Base-by-base conservation (phyloP, 1,139 yeast species). In the Debaryomyces subglobosus region DNA sequence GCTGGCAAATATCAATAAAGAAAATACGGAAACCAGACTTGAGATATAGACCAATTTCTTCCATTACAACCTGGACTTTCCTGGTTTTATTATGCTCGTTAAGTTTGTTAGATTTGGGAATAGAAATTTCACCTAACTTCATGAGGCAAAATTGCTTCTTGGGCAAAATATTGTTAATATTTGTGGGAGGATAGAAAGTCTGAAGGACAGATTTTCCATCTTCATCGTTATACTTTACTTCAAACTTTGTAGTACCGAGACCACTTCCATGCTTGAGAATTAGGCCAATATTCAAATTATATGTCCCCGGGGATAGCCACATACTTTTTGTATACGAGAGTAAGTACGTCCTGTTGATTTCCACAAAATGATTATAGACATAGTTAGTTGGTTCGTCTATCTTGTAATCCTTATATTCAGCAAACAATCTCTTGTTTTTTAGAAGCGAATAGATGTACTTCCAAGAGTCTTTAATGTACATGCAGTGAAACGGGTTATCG, bases 21-120 rank as follows among this genome's bases (percentile, higher is more conserved):
- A 78, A 82, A 4, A 86, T 77, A 27, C 82, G 62, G 49, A 85
- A 77, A 1, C 86, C 85, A 0, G 81, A 71, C 57, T 84, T 84
- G 36, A 81, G 61, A 53, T 77, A 74, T 23, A 78, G 64, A 0
- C 87, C 89, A 4, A 78, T 74, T 54, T 85, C 91, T 55, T 83
- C 87, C 76, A 85, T 76, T 1, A 71, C 64, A 15, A 86, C 60
- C 37, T 72, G 72, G 3, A 83, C 70, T 49, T 69, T 68, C 20
- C 66, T 60, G 35, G 76, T 55, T 39, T 69, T 70, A 39, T 49
- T 48, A 21, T 46, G 39, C 9, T 44, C 40, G 3, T 33, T 10
- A 12, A 30, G 23, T 5, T 23, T 37, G 27, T n/a, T 15, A 3
- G 51, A 34, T 30, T 49, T 45, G 5, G 69, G 69, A 2, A 68